Evolutionary conservation across 2,329 filamentous ascomycete species (phyloP), one percentile per base, ranked within the genome.

Genomic region (Cryphonectria carpinicola): DNA sequence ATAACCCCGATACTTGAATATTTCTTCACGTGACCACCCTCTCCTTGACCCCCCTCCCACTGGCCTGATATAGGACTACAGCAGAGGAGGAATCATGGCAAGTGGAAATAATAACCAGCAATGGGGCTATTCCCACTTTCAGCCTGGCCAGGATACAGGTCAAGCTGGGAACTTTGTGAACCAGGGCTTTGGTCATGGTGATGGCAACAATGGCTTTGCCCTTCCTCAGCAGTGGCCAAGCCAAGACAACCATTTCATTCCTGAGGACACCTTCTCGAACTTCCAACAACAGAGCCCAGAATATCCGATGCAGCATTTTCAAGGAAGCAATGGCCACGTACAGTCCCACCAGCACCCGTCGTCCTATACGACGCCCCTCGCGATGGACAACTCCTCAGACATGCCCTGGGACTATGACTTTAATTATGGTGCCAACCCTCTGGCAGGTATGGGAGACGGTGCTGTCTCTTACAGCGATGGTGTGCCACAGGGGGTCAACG

Each of bases 91-190:
- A 8, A 58, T n/a, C 32, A 72, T 68, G 69, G 66, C 69, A 65
- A 72, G 63, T 71, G 71, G 68, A 64, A 66, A 72, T 56, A 69
- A 52, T 49, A 69, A 70, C 46, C 71, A 72, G 69, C 69, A 67
- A 68, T 72, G 71, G 71, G 71, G 61, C 10, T 72, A 69, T 58
- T 54, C 71, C 58, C 69, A 71, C 17, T 72, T 52, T 17, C 71
- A 72, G 25, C 46, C 56, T 60, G 71, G 69, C 35, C 66, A 70
- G 39, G 71, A 72, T 22, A 13, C 66, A 65, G 63, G 62, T 35
- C 71, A 71, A 56, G 66, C 58, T 56, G 60, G 66, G 5, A 54
- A 66, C n/a, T 72, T 72, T 28, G 69, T 65, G 41, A 62, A 71
- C 35, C 65, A 70, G 28, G n/a, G 46, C 41, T 72, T 69, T 56